phyloP scores from a whole-genome alignment of 139 green algal genomes.

The Edaphochlamys debaryana region DNA sequence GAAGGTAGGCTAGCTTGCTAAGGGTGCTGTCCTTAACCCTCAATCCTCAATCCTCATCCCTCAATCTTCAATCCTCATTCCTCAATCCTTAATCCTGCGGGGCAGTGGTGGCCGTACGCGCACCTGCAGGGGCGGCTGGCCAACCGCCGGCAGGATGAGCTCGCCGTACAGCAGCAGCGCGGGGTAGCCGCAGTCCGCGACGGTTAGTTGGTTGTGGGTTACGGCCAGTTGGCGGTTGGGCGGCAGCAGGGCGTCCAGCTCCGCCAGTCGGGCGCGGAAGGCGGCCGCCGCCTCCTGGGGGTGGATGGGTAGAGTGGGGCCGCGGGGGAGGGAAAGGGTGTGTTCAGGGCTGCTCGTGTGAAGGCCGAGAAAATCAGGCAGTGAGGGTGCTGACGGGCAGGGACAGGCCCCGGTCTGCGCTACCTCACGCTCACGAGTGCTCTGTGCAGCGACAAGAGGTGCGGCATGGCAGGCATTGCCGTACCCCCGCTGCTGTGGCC shows the following conservation, averaged over 20 bases:
- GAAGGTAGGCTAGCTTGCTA: too few relatives aligned
- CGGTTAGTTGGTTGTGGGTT: not conserved
- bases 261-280: constrained; percentile 6
- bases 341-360: not conserved
- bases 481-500: too few relatives aligned
- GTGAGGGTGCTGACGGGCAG: too few relatives aligned
- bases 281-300: constrained; percentile 14
- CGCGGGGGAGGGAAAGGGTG: not conserved
- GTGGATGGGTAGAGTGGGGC: not conserved
- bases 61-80: too few relatives aligned
- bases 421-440: too few relatives aligned
- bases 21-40: not conserved
- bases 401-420: too few relatives aligned
- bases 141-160: constrained; percentile 40
- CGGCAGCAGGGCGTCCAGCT: constrained; percentile 31
- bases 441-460: too few relatives aligned
- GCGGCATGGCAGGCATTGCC: too few relatives aligned
- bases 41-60: not conserved
- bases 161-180: constrained; percentile 47
- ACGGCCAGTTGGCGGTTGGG: not conserved
- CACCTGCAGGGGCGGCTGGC: not conserved
- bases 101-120: too few relatives aligned
- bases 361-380: too few relatives aligned
- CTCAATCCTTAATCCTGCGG: too few relatives aligned
- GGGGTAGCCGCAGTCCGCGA: constrained; percentile 48